phyloP scores from a whole-genome alignment of 2,329 filamentous ascomycete genomes.

The Thielaviopsis ethacetica region DNA sequence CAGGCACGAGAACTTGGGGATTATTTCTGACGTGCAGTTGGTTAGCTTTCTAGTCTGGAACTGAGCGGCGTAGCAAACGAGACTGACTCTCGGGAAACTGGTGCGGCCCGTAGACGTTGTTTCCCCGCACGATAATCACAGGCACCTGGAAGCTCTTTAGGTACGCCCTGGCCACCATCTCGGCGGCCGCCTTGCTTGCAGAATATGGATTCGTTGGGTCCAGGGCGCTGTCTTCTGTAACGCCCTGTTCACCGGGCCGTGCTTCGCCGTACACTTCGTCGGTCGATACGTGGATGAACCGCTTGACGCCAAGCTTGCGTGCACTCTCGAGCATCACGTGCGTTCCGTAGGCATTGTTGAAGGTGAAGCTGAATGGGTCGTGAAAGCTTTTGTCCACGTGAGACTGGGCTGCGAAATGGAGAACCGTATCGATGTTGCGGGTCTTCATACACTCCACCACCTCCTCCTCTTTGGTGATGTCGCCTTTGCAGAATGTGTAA shows the following conservation, averaged over 20 bases:
- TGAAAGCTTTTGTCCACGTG: constrained; percentile 73
- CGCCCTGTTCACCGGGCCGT: constrained; percentile 51
- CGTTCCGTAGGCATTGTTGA: constrained; percentile 72
- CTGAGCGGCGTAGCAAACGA: neutral
- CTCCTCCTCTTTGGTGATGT: constrained; percentile 55
- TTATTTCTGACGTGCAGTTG: constrained; percentile 44
- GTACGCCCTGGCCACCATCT: constrained; percentile 80
- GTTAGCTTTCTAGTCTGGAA: neutral
- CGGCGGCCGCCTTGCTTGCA: constrained; percentile 64
- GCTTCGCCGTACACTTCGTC: constrained; percentile 80
- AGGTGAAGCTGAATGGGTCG: constrained; percentile 67
- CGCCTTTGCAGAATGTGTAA: constrained; percentile 66
- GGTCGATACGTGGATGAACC: constrained; percentile 70
- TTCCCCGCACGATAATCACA: constrained; percentile 63
- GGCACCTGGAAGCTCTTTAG: constrained; percentile 69
- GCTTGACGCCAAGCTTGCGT: constrained; percentile 50
- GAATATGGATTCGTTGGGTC: constrained; percentile 71
- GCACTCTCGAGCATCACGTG: constrained; percentile 66
- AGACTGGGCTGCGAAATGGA: constrained; percentile 76
- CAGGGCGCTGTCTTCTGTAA: constrained; percentile 57
- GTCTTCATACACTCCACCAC: constrained; percentile 55
- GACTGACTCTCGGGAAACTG: constrained; percentile 66
- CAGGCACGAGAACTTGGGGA: constrained; percentile 64
- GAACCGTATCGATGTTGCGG: constrained; percentile 60
- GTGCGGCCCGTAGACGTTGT: constrained; percentile 75